Evolutionary conservation across 352 stramenopile species (phyloP), one percentile per base, ranked within the genome.

Genomic region (Phytophthora lateralis): DNA sequence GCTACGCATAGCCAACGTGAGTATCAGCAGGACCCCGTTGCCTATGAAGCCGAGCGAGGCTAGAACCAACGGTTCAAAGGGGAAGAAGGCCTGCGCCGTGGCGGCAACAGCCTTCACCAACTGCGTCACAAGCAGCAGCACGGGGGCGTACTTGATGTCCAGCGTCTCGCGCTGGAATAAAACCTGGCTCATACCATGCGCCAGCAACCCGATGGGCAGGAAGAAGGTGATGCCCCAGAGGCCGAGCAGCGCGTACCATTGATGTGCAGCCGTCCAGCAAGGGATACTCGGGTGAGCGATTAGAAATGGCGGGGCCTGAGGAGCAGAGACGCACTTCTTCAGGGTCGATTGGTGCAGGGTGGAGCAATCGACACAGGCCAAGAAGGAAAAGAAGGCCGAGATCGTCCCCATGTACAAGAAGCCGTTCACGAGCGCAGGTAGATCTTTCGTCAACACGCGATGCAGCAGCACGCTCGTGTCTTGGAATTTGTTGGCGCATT

Each of bases 401-500:
- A 89, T 78, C 26, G 75, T 78, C 15, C 74, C 72, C 75, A 89
- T 85, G 64, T 85, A 89, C 12, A 85, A 55, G 27, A 82, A 78
- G 5, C 76, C 70, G 37, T 82, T 70, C 17, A 87, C 45, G 7
- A 89, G 24, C 2, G 62, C 62, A 20, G 79, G 76, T 14, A 89
- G 57, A 48, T 89, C 79, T 32, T 87, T 89, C 6, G 79, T 89
- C 14, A 85, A 45, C 18, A 84, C 41, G 0, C 68, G 71, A 62
- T 89, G 82, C 11, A 89, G 55, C 20, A 78, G 43, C 4, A 65
- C 65, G 34, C 71, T 86, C 27, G 62, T 84, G 29, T 89, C 77
- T 47, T 80, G 80, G 58, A 89, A 89, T 43, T 84, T 84, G 73
- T 89, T 89, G 14, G 76, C 73, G n/a, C 76, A 82, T 60, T 89